Conservation (phyloP, 306 rosid species). For the Leucaena leucocephala region DNA sequence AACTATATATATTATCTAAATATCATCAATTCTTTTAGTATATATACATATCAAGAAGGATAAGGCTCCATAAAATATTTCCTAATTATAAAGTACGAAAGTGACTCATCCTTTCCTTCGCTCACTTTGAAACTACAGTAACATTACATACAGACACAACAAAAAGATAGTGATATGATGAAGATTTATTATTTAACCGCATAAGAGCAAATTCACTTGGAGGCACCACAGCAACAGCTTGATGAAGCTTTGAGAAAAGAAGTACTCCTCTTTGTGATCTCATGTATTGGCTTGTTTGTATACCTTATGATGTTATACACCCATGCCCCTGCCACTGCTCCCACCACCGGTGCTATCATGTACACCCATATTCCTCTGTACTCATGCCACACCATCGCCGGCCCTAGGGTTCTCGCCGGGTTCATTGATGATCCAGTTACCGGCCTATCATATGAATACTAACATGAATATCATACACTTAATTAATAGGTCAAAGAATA, state of each 20-base stretch:
- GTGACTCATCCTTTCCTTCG: not conserved
- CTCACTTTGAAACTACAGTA: not conserved
- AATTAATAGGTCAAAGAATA: not conserved
- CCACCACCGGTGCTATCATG: slow-evolving; percentile 50
- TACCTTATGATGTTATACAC: slow-evolving; percentile 60
- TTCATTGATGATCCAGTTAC: slow-evolving; percentile 89
- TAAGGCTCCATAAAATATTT: not conserved
- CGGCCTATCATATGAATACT: slow-evolving; percentile 46
- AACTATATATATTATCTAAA: not conserved
- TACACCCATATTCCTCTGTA: slow-evolving; percentile 72
- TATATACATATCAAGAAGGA: not conserved
- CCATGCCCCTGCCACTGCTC: slow-evolving; percentile 71
- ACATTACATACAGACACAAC: not conserved
- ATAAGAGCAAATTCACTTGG: slow-evolving; percentile 14
- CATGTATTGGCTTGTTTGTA: slow-evolving; percentile 63
- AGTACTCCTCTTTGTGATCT: slow-evolving; percentile 61
- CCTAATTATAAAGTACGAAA: not conserved
- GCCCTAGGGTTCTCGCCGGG: slow-evolving; percentile 85
- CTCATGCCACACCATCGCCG: slow-evolving; percentile 57
- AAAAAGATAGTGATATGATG: not conserved
- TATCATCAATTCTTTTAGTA: not conserved
- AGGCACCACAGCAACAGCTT: slow-evolving; percentile 14
- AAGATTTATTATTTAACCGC: not conserved
- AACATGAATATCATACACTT: not conserved
- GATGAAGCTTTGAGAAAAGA: slow-evolving; percentile 54